phyloP scores from a whole-genome alignment of 2,329 filamentous ascomycete species.

The Monilinia polystroma region DNA sequence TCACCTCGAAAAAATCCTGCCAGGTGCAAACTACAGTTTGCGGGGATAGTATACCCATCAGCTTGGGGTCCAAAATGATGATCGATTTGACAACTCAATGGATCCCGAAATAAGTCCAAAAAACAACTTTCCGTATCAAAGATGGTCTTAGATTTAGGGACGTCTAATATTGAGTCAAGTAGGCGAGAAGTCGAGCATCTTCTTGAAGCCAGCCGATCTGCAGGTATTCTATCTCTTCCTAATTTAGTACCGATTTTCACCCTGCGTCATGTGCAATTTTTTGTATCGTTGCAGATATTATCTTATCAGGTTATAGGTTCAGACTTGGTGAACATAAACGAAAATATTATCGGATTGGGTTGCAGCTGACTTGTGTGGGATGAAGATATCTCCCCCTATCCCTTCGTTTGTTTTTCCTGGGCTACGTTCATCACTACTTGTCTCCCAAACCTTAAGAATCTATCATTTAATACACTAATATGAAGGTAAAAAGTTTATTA shows the following conservation, averaged over 20 bases:
- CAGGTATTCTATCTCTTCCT: no score
- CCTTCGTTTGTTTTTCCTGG: background rate
- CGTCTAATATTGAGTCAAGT: no score
- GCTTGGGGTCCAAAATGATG: background rate
- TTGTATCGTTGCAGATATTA: constrained; percentile 48
- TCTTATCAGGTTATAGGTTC: constrained; percentile 35
- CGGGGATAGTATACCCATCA: constrained; percentile 24
- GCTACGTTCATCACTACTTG: no score
- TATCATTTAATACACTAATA: background rate
- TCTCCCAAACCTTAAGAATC: background rate
- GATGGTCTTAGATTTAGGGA: background rate
- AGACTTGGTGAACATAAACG: constrained; percentile 32
- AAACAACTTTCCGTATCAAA: constrained; percentile 17
- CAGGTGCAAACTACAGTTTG: constrained; percentile 25
- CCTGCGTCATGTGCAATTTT: constrained; percentile 52
- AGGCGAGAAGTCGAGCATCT: background rate
- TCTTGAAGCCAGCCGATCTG: background rate
- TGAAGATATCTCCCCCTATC: constrained; percentile 47
- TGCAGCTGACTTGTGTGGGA: constrained; percentile 54
- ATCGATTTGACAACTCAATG: constrained; percentile 25
- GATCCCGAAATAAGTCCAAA: background rate
- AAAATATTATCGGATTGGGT: constrained; percentile 40
- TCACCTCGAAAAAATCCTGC: background rate
- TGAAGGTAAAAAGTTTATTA: constrained; percentile 48
- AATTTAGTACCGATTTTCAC: constrained; percentile 51